Conservation (phyloP, 495 filamentous ascomycete genomes). For the Poronia punctata region DNA sequence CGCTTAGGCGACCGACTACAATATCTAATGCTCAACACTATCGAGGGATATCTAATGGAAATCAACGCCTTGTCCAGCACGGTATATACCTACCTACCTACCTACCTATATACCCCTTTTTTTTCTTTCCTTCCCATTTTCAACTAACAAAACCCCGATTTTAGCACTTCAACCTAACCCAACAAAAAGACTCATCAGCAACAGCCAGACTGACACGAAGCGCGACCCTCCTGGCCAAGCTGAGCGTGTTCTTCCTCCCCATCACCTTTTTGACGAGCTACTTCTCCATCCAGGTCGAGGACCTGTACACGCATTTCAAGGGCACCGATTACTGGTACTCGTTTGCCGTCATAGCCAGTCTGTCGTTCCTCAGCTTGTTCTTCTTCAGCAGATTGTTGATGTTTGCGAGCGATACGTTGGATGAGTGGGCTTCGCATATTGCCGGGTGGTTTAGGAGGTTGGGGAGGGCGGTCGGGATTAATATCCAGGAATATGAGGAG, state of each 20-base stretch:
- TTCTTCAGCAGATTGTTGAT: constrained; percentile 43
- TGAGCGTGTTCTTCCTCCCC: constrained; percentile 77
- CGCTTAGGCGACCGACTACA: constrained; percentile 68
- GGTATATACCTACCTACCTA: no score
- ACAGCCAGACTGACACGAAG: constrained; percentile 73
- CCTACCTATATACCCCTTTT: no score
- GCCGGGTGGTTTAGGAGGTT: constrained; percentile 10
- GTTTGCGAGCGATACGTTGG: constrained; percentile 43
- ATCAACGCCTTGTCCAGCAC: constrained; percentile 71
- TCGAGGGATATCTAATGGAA: constrained; percentile 70
- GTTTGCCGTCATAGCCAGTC: constrained; percentile 60
- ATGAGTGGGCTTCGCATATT: constrained; percentile 25
- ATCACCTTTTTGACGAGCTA: constrained; percentile 81
- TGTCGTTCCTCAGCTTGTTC: constrained; percentile 55
- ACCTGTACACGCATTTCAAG: constrained; percentile 51
- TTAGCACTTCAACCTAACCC: constrained; percentile 82
- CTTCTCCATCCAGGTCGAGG: constrained; percentile 65
- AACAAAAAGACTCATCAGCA: constrained; percentile 72
- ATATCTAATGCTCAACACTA: constrained; percentile 72
- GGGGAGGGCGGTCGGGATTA: constrained; percentile 6
- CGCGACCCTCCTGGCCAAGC: constrained; percentile 76
- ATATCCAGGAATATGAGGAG: constrained; percentile 12
- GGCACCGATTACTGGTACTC: constrained; percentile 62
- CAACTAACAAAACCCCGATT: constrained; percentile 7
- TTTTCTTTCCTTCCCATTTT: not conserved